Percentiles rank a stretch among this genome's conserved stretches.
Evolutionary conservation across 768 basidiomycete genomes (phyloP).

Genomic region (Podaxis mareebaensis): DNA sequence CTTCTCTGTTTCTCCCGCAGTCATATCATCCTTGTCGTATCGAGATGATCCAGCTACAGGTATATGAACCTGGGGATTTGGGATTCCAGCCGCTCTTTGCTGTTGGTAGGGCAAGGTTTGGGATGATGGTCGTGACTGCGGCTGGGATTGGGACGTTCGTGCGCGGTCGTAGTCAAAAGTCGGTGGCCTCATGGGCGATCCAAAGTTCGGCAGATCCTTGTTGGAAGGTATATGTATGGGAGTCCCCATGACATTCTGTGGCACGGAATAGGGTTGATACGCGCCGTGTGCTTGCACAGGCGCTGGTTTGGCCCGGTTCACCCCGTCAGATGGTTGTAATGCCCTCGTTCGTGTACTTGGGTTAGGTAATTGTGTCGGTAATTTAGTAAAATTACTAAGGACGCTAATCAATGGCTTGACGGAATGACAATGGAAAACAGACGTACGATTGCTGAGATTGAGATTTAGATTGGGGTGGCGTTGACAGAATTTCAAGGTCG

Average conservation of each 20-base stretch:
- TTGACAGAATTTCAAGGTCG: slow-evolving; percentile 17
- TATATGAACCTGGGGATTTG: slow-evolving; percentile 23
- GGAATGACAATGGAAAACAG: neutral
- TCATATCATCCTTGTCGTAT: slow-evolving; percentile 33
- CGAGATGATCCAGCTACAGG: neutral
- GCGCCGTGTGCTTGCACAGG: too few relatives aligned
- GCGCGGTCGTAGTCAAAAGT: slow-evolving; percentile 19
- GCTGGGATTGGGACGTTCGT: neutral
- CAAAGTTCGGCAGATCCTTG: slow-evolving; percentile 19
- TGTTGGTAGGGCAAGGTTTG: slow-evolving; percentile 13
- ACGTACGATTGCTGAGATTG: slow-evolving; percentile 10
- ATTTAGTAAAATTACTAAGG: neutral
- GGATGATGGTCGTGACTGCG: neutral
- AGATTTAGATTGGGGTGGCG: slow-evolving; percentile 11
- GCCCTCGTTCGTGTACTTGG: slow-evolving; percentile 1
- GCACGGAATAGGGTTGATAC: slow-evolving; percentile 17
- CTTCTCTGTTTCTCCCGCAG: slow-evolving; percentile 66
- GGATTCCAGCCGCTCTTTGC: slow-evolving; percentile 34
- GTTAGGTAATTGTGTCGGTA: slow-evolving; percentile 3
- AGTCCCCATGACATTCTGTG: slow-evolving; percentile 19
- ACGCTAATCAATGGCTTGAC: neutral
- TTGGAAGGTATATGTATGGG: slow-evolving; percentile 40
- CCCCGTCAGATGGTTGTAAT: slow-evolving; percentile 11
- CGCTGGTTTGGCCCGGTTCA: neutral
- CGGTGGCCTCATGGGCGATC: slow-evolving; percentile 1